Percentiles rank a stretch among this genome's conserved stretches.
phyloP scores from a whole-genome alignment of 805 yeast species.

The Hanseniaspora pseudoguilliermondii region DNA sequence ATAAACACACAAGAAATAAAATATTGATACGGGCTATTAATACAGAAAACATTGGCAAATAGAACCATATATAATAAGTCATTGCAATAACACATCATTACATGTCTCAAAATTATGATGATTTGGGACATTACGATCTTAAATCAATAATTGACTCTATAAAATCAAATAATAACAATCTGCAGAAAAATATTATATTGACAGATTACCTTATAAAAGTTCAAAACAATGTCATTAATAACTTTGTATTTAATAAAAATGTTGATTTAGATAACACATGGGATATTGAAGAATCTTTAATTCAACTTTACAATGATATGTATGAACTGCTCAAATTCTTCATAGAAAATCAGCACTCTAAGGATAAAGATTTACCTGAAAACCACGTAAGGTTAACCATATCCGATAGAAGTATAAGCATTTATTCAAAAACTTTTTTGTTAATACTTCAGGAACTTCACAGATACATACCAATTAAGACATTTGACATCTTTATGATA shows the following conservation, averaged over 20 bases:
- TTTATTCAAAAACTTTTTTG: constrained; percentile 7
- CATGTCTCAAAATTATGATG: neutral
- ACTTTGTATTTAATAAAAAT: neutral
- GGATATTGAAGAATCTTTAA: constrained; percentile 10
- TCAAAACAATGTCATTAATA: neutral
- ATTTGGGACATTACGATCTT: neutral
- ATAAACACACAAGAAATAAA: no score
- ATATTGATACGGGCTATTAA: no score
- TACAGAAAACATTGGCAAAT: no score
- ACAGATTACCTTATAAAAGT: neutral
- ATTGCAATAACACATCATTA: neutral
- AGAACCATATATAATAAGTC: no score
- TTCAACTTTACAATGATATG: constrained; percentile 13
- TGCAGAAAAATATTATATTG: neutral
- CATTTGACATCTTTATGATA: constrained; percentile 23
- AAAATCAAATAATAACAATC: neutral
- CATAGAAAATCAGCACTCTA: constrained; percentile 4
- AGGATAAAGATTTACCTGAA: neutral
- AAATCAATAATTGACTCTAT: neutral
- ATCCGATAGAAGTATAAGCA: neutral
- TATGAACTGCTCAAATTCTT: constrained; percentile 10
- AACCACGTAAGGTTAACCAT: neutral
- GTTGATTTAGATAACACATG: constrained; percentile 8
- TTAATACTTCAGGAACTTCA: constrained; percentile 4
- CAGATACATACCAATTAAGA: constrained; percentile 17